Percentiles rank a stretch among this genome's conserved stretches.
Evolutionary conservation across 2,329 filamentous ascomycete genomes (phyloP).

Genomic region (Arthrobotrys megalospora): DNA sequence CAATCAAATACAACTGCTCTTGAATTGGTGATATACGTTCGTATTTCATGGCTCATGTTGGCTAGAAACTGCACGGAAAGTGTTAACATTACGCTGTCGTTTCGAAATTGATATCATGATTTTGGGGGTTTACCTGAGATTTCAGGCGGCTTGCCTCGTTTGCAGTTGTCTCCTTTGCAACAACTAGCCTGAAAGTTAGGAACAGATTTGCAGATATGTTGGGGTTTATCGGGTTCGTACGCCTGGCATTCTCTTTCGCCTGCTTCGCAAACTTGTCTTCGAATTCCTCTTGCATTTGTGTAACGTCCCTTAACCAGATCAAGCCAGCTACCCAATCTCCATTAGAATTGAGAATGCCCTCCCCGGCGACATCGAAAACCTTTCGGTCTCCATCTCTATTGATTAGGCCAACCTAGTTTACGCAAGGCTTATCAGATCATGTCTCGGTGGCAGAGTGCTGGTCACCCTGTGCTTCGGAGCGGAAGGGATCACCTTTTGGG

Average conservation of each 20-base stretch:
- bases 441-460: not conserved
- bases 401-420: slow-evolving; percentile 75
- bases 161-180: slow-evolving; percentile 82
- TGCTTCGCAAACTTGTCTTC: slow-evolving; percentile 71
- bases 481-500: slow-evolving; percentile 37
- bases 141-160: slow-evolving; percentile 86
- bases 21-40: slow-evolving; percentile 61
- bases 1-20: not conserved
- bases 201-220: slow-evolving; percentile 7
- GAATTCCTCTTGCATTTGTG: slow-evolving; percentile 78
- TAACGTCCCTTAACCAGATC: slow-evolving; percentile 80
- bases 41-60: slow-evolving; percentile 85
- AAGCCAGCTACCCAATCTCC: slow-evolving; percentile 82
- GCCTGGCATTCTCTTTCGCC: slow-evolving; percentile 78
- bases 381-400: slow-evolving; percentile 72
- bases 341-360: slow-evolving; percentile 77
- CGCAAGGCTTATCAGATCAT: not conserved
- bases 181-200: slow-evolving; percentile 53
- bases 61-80: slow-evolving; percentile 70
- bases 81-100: not conserved
- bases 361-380: slow-evolving; percentile 77
- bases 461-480: not conserved
- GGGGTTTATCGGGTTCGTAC: slow-evolving; percentile 74
- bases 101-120: too few relatives aligned
- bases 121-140: slow-evolving; percentile 70